Conservation (phyloP, 2,329 filamentous ascomycete genomes). For the Apiospora rasikravindrae region DNA sequence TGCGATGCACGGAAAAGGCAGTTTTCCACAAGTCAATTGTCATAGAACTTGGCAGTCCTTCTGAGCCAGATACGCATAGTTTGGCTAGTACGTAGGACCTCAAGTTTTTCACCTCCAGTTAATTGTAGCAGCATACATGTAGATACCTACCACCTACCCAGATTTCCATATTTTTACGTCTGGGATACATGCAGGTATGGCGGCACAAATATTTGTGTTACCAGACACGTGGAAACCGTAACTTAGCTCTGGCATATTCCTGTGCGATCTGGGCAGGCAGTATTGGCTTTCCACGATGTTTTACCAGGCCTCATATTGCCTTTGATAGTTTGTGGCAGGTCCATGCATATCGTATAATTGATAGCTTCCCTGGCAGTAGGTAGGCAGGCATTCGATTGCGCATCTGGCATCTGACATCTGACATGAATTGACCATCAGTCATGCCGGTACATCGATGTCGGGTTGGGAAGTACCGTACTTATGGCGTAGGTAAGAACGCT, state of each 20-base stretch:
- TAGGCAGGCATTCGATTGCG: neutral
- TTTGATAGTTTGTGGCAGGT: too few relatives aligned
- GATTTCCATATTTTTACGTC: neutral
- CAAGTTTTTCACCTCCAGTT: neutral
- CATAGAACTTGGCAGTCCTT: neutral
- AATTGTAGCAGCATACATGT: neutral
- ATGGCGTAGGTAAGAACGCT: constrained; percentile 15
- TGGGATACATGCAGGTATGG: neutral
- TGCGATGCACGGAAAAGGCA: too few relatives aligned
- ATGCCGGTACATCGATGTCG: neutral
- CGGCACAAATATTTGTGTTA: neutral
- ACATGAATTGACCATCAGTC: neutral
- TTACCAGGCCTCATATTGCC: neutral
- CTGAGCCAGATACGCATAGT: too few relatives aligned
- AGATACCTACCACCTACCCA: neutral
- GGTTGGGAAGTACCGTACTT: neutral
- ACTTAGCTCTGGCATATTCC: neutral
- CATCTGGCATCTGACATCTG: neutral
- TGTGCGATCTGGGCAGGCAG: neutral
- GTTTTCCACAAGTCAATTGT: neutral
- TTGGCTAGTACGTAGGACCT: too few relatives aligned
- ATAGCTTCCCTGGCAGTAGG: neutral
- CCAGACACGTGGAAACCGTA: neutral
- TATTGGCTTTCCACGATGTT: neutral
- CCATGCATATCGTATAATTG: neutral